Base-by-base conservation (phyloP, 257 asterid species). In the Apocynum venetum region DNA sequence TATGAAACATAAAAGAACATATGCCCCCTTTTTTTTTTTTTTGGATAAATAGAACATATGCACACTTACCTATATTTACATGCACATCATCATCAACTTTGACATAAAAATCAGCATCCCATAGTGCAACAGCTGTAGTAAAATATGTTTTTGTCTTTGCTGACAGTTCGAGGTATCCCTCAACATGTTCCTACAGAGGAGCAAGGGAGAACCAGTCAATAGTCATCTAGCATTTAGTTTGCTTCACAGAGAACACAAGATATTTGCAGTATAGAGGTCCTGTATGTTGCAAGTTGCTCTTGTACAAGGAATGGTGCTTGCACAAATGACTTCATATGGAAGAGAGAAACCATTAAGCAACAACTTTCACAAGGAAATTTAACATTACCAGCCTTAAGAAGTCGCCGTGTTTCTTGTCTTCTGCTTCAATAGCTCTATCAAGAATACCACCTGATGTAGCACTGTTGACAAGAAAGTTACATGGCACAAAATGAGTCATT, bases 81-180 rank as follows among this genome's bases (percentile, higher is more conserved):
- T 93, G 97, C 71, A 93, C 96, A 79, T 93, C 97, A 79, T 93
- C 97, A 40, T 93, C 97, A 65, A 93, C 97, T 88, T 93, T 93
- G 75, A 93, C 96, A 78, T 93, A 91, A 82, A 89, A 93, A 82
- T 93, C 98, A 14, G 97, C 98, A 88, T 93, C 97, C 97, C 98
- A 93, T 44, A 89, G 81, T 55, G 89, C 88, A 86, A 89, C 88
- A 65, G 97, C 96, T 46, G 98, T 89, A 77, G 94, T 82, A 77
- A 93, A 90, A 84, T 90, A 91, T 38, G 94, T 67, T 85, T 90
- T 93, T 19, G 97, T 93, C 85, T 93, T 93, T 56, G 96, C 98
- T 46, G 97, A 93, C 77, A 93, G 85, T 83, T 93, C 98, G 57
- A 89, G 97, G 89, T 91, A 93, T 74, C 98, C 98, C 83, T 93